phyloP scores from a whole-genome alignment of 1,284 basidiomycete genomes.

The Leccinum griseonigrum region DNA sequence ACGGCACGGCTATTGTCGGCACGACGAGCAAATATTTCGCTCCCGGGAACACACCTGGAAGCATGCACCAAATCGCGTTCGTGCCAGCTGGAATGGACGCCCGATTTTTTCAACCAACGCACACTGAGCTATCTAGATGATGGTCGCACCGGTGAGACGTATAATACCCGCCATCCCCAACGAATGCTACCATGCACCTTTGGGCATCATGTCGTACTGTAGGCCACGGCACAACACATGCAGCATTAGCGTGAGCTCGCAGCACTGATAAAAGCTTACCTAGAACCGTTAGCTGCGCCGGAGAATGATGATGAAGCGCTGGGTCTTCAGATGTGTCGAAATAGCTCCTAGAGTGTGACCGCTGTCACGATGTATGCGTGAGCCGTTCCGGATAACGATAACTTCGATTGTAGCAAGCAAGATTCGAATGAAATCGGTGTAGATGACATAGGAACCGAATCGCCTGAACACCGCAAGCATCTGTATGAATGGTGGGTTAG shows the following conservation, averaged over 20 bases:
- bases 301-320: neutral
- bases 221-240: neutral
- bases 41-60: conserved; percentile 16
- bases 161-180: neutral
- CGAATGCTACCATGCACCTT: neutral
- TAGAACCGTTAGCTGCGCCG: neutral
- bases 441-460: neutral
- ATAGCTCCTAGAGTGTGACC: neutral
- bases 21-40: conserved; percentile 71
- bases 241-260: neutral
- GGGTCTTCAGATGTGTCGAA: neutral
- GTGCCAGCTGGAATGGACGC: neutral
- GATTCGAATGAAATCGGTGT: neutral
- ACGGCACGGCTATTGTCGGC: conserved; percentile 53
- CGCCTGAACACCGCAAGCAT: neutral
- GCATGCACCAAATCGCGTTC: neutral
- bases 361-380: neutral
- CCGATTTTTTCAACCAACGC: neutral
- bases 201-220: neutral
- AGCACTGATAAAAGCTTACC: neutral
- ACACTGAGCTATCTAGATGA: neutral
- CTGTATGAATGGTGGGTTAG: neutral
- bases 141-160: neutral
- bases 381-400: neutral
- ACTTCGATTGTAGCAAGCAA: neutral